Base-by-base conservation (phyloP, 2,329 filamentous ascomycete genomes). In the Microdochium nivale region DNA sequence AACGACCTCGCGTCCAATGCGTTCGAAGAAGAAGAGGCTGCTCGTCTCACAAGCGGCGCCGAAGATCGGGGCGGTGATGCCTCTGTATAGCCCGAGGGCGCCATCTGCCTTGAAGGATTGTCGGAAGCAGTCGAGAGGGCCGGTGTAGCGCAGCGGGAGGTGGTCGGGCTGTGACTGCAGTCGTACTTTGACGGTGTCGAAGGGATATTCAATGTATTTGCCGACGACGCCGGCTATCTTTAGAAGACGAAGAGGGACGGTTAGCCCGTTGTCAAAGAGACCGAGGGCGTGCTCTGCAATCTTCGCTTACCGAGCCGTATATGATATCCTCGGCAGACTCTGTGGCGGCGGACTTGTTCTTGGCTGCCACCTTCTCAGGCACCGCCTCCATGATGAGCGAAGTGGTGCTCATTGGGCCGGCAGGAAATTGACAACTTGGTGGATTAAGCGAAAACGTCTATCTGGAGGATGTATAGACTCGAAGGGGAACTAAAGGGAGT, bases 181-280 rank as follows among this genome's bases (percentile, higher is more conserved):
- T 40, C 94, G 88, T 54, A 99, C 94, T 72, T 99, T 99, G 68
- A 99, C 86, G 0, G 94, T 99, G 71, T 99, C 94, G 71, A 99
- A 99, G 24, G 94, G 94, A 67, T 96, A 99, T 68, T 99, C 94
- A 65, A 99, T 92, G 67, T 92, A 89, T 74, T 97, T 99, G 56
- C 92, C 92, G 33, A 89, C 84, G 54, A 95, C 82, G 54, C 94
- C 94, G 51, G 92, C 91, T 53, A 81, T 69, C 87, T 90, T 57
- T 1, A 8, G 4, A 23, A 16, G 10, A 21, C 11, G 13, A 16
- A 19, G 33, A 37, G 5, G 33, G 16, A 3, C 33, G 5, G 14
- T 37, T 37, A 37, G 33, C 33, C n/a, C 3, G 14, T 7, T 4
- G 33, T 5, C 30, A 33, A 14, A 30, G 27, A 30, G 5, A 37